phyloP scores from a whole-genome alignment of 139 green algal genomes.

The Coccomyxa sp. region DNA sequence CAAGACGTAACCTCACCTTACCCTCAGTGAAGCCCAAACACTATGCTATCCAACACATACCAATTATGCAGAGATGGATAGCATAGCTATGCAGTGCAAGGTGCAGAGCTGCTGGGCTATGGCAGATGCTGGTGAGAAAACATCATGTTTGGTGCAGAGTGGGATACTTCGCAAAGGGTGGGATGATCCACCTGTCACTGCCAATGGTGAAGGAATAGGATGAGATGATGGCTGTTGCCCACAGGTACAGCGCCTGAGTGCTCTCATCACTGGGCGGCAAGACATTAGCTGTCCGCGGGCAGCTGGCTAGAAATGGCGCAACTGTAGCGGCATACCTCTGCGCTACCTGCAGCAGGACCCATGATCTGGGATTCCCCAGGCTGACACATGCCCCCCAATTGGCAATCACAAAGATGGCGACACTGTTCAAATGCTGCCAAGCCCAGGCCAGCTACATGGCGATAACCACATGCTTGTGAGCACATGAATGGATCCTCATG shows the following conservation, averaged over 20 bases:
- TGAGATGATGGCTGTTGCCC: slow-evolving; percentile 52
- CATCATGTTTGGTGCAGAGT: neutral
- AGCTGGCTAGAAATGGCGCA: slow-evolving; percentile 23
- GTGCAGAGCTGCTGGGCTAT: neutral
- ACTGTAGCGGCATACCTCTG: slow-evolving; percentile 20
- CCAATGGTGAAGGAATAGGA: slow-evolving; percentile 72
- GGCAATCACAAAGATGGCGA: too few relatives aligned
- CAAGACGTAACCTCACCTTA: neutral
- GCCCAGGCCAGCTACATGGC: too few relatives aligned
- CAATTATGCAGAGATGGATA: neutral
- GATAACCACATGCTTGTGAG: too few relatives aligned
- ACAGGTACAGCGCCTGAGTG: slow-evolving; percentile 36
- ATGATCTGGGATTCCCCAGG: too few relatives aligned
- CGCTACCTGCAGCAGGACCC: slow-evolving; percentile 7
- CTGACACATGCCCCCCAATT: too few relatives aligned
- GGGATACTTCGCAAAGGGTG: neutral
- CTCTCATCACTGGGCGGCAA: neutral
- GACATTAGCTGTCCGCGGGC: slow-evolving; percentile 11
- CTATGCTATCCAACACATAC: neutral
- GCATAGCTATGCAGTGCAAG: neutral
- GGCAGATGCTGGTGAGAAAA: too few relatives aligned
- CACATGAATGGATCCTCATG: too few relatives aligned
- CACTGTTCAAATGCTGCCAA: too few relatives aligned
- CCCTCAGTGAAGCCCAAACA: neutral
- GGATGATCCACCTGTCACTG: slow-evolving; percentile 34